phyloP scores from a whole-genome alignment of 1,284 basidiomycete genomes.

The Papiliotrema nemorosa region DNA sequence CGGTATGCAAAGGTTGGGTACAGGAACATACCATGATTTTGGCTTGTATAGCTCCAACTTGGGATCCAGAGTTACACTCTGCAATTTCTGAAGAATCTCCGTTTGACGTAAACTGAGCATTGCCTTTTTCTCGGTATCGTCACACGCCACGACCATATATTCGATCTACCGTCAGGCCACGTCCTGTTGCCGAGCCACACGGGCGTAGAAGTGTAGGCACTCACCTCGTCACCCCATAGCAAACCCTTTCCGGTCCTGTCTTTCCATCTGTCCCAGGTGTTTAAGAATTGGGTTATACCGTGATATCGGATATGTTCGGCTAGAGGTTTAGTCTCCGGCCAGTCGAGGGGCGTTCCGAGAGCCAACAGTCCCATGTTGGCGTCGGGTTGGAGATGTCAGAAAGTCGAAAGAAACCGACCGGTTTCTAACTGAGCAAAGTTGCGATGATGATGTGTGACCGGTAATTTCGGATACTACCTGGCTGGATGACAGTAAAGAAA shows the following conservation, averaged over 20 bases:
- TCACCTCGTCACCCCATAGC: constrained; percentile 98
- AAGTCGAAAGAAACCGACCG: too few relatives aligned
- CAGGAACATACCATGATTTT: constrained; percentile 25
- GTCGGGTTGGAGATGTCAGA: too few relatives aligned
- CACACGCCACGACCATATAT: constrained; percentile 90
- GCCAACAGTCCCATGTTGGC: constrained; percentile 87
- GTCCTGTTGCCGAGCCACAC: background rate
- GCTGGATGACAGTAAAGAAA: too few relatives aligned
- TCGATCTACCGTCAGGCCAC: constrained; percentile 66
- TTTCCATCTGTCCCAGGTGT: constrained; percentile 89
- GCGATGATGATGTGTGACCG: too few relatives aligned
- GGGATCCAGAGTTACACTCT: constrained; percentile 64
- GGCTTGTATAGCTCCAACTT: constrained; percentile 54
- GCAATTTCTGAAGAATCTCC: constrained; percentile 84
- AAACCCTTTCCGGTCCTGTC: constrained; percentile 86
- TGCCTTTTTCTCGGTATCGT: constrained; percentile 72
- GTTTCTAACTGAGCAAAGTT: too few relatives aligned
- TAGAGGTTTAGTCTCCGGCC: constrained; percentile 83
- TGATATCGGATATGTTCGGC: constrained; percentile 88
- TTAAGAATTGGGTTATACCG: constrained; percentile 92
- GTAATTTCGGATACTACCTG: too few relatives aligned
- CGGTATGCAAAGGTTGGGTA: background rate
- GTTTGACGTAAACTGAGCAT: constrained; percentile 86
- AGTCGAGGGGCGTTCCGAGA: constrained; percentile 88
- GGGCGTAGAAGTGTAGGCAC: constrained; percentile 10